Base-by-base conservation (phyloP, 768 basidiomycete species). In the Lepiota brunneoincarnata region DNA sequence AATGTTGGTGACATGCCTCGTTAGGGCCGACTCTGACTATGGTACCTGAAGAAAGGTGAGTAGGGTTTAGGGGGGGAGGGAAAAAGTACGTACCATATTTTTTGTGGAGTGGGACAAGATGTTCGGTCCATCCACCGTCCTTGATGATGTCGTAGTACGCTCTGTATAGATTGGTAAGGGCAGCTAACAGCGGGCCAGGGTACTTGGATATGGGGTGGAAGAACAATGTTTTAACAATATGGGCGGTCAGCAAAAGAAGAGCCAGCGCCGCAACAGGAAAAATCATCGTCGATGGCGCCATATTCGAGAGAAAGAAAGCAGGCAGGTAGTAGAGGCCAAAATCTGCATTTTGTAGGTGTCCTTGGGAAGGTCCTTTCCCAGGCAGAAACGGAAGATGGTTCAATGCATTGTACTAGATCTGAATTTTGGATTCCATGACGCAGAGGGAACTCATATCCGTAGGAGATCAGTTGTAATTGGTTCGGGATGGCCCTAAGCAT, bases 11-110 rank as follows among this genome's bases (percentile, higher is more conserved):
- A 17, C 64, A 12, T 46, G 74, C 75, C 64, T 75, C 70, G 55
- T 75, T 71, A 0, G 74, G 74, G 0, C 62, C 71, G 42, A 75
- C 62, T 49, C 75, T 64, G 35, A 75, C 64, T 26, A 75, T 63
- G 28, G 66, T 62, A 11, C 75, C 74, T 75, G 35, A 23, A 15
- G 12, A 9, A 7, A n/a, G 17, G 28, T 4, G 2, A 17, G 55
- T 23, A 44, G 12, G 20, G 17, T 47, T 24, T 15, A 17, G 21
- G 14, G 2, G 18, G 17, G 4, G 11, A 28, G 28, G 9, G 6
- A 18, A 6, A 23, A 26, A 10, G 17, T 21, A 24, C 59, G 39
- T 58, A 75, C 76, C 76, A 43, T 76, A 75, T 51, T 28, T 59
- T 6, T 61, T 58, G 51, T 77, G 76, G 12, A 76, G 64, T 10